Conservation (phyloP, 441 rosid species). For the Bocquillonia castaneifolia region DNA sequence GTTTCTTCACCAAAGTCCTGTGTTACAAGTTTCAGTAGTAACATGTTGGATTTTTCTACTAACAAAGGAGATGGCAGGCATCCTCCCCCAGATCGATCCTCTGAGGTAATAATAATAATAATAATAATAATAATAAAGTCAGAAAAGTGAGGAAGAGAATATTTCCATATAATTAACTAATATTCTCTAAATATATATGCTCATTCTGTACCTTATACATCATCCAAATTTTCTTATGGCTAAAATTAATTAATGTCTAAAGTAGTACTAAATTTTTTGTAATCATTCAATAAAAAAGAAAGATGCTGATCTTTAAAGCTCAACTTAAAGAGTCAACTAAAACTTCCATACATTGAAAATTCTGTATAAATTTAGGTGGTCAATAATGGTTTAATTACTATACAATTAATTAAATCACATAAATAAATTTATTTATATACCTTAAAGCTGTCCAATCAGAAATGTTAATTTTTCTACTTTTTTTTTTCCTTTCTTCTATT, state of each 20-base stretch:
- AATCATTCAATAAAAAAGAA: neutral
- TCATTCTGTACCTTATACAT: neutral
- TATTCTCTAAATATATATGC: neutral
- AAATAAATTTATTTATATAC: too few relatives aligned
- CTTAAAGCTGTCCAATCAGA: conserved; percentile 9
- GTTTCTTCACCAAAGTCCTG: conserved; percentile 74
- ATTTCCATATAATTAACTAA: neutral
- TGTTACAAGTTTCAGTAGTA: conserved; percentile 59
- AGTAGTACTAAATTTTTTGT: neutral
- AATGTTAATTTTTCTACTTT: neutral
- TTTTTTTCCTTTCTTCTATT: neutral
- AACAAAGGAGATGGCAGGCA: conserved; percentile 52
- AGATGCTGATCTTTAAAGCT: conserved; percentile 1
- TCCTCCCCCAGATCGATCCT: conserved; percentile 66
- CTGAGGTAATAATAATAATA: too few relatives aligned
- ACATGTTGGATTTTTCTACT: conserved; percentile 75
- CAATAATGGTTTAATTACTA: conserved; percentile 5
- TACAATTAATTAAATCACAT: too few relatives aligned
- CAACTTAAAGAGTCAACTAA: neutral
- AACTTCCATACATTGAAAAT: neutral
- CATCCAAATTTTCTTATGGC: neutral
- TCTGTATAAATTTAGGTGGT: neutral
- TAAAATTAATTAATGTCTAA: neutral
- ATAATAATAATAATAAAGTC: neutral
- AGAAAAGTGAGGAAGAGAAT: neutral